phyloP scores from a whole-genome alignment of 331 rosid genomes.

The Malus hybrid region DNA sequence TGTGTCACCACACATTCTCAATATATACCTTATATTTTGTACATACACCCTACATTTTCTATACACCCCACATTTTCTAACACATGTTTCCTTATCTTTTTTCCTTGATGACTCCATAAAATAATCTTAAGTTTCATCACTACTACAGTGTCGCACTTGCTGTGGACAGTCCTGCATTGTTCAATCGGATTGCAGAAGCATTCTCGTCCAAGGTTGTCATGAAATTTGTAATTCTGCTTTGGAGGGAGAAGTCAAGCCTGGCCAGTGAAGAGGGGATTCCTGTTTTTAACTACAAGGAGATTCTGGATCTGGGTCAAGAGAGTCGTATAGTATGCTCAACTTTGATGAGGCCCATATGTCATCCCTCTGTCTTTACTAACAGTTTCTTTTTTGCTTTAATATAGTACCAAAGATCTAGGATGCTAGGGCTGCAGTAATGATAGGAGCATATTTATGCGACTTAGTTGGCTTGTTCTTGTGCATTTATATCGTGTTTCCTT shows the following conservation, averaged over 20 bases:
- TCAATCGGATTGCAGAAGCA: conserved; percentile 52
- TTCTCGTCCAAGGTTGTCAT: conserved; percentile 49
- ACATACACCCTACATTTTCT: too few species aligned
- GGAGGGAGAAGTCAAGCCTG: conserved; percentile 83
- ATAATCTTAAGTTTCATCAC: conserved; percentile 14
- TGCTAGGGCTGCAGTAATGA: too few species aligned
- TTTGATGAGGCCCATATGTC: conserved; percentile 56
- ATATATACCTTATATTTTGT: too few species aligned
- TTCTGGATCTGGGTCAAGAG: conserved; percentile 55
- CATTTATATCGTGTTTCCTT: too few species aligned
- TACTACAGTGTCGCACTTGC: conserved; percentile 72
- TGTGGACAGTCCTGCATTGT: conserved; percentile 78
- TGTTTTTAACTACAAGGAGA: conserved; percentile 52
- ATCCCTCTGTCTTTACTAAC: conserved; percentile 4
- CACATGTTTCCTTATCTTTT: conserved; percentile 14
- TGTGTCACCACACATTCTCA: too few species aligned
- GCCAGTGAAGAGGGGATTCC: conserved; percentile 35
- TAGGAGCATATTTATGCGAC: too few species aligned
- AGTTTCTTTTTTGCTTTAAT: background rate
- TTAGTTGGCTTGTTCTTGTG: too few species aligned
- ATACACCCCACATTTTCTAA: background rate
- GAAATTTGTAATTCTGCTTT: conserved; percentile 73
- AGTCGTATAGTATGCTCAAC: conserved; percentile 38
- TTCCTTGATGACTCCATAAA: background rate
- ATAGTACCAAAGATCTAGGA: background rate